These are phyloP conservation scores for Silene coronaria DNA, from an alignment of 179 eudicot species.

Conservation along the genomic window DNA sequence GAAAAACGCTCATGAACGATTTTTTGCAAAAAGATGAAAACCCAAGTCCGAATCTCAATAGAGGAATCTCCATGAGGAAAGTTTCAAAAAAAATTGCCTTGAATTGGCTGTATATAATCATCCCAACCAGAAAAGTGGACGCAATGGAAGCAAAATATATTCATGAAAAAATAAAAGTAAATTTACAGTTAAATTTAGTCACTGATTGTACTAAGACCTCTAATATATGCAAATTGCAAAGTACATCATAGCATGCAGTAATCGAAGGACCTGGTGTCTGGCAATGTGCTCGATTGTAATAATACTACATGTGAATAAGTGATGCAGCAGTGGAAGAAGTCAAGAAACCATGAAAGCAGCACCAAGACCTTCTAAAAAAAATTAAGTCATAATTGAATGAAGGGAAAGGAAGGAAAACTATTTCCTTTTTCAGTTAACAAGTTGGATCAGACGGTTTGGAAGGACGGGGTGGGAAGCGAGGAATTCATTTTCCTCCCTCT, in stretches of 20 bases:
- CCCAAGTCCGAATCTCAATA: background rate
- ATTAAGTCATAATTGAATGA: background rate
- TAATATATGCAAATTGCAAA: no score
- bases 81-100: background rate
- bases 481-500: no score
- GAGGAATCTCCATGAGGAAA: background rate
- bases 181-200: background rate
- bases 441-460: background rate
- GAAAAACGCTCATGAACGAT: background rate
- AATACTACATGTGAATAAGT: background rate
- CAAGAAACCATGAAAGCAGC: background rate
- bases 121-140: background rate
- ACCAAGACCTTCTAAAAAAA: background rate
- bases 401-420: background rate
- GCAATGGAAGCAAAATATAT: background rate
- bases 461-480: background rate
- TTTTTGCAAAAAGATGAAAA: background rate
- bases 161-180: background rate
- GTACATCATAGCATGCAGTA: background rate
- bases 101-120: background rate
- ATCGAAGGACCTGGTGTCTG: background rate
- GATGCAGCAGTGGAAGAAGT: background rate
- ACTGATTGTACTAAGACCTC: no score
- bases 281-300: background rate
- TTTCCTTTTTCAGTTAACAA: background rate